Base-by-base conservation (phyloP, 2,329 filamentous ascomycete genomes). In the Grosmannia serpens region DNA sequence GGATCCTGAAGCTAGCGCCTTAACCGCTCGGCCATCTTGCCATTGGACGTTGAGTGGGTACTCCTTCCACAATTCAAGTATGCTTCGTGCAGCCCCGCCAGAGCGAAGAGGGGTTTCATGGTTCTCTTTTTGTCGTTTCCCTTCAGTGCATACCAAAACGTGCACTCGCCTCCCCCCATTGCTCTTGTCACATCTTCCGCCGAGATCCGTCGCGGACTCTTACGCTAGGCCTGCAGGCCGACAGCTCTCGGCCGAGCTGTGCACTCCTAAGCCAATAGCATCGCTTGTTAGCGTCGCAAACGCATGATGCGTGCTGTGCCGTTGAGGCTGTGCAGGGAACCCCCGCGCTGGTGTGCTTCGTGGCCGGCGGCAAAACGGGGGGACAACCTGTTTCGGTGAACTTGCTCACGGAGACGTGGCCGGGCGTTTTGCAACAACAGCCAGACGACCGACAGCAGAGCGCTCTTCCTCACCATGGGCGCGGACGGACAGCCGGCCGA, bases 21-120 rank as follows among this genome's bases (percentile, higher is more conserved):
- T 54, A 54, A 54, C 52, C 52, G 52, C 52, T 54, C 52, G 52
- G 52, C 52, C 52, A 54, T 54, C 52, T 54, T 44, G 35, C 52
- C 52, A 27, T 41, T 54, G 33, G 52, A 26, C n/a, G 22, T 44
- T 41, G 24, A 49, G 46, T 38, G 46, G 22, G 13, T 49, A 15
- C 22, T 26, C 11, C 7, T 26, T 49, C 20, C n/a, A 11, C 11
- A 26, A 1, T 3, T 15, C 15, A 49, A 26, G 46, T 49, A 49
- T 4, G 44, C 44, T 20, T 15, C 17, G 13, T 20, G 13, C 17
- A 3, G 38, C 15, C 20, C 41, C 41, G 8, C 8, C 3, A 20
- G 4, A 4, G 41, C 13, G 8, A 17, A n/a, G 15, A 41, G 13
- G 20, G 17, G 38, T 20, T 20, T 41, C 38, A 20, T 20, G 38